Evolutionary conservation across 129 eudicot species (phyloP), one percentile per base, ranked within the genome.

Genomic region (Lactuca sativa): DNA sequence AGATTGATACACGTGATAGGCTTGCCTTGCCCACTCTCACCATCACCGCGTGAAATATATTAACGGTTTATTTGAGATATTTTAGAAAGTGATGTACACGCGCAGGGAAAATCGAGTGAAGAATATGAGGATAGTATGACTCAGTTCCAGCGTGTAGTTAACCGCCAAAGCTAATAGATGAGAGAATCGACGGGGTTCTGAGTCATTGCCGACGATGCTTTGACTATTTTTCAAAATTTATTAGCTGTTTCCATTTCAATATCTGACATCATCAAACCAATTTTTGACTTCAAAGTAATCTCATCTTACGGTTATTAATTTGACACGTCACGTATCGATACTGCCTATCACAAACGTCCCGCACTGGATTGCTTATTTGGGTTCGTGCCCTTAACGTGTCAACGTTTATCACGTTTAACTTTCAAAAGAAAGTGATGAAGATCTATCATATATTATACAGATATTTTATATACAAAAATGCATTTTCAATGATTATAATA

Each of bases 141-240:
- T 88, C 88, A 76, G 66, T 82, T 40, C 66, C 75, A 52, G 62
- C 84, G 88, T 82, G 80, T 68, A 52, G 13, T 9, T n/a, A 56
- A 7, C 25, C 54, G 44, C 52, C n/a, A 47, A 1, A 17, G n/a
- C 31, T 48, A n/a, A 31, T 4, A 41, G 56, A 33, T 67, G 58
- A 49, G 21, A 14, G 67, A 8, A 56, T 62, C 77, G 77, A 88
- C 88, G 82, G 61, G 82, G 77, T 56, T n/a, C 77, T 77, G 67
- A 85, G 73, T 88, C 95, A 88, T 17, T 9, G 17, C 84, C 71
- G 47, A 73, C 70, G 25, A 55, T 31, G n/a, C 15, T 70, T 67
- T 70, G 74, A 71, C 78, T 74, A 48, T 60, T 21, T 7, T 2
- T 64, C 18, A 43, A 36, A 21, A 36, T 13, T 51, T 16, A 53